phyloP scores from a whole-genome alignment of 2,329 filamentous ascomycete species.

The Talaromyces sp. region DNA sequence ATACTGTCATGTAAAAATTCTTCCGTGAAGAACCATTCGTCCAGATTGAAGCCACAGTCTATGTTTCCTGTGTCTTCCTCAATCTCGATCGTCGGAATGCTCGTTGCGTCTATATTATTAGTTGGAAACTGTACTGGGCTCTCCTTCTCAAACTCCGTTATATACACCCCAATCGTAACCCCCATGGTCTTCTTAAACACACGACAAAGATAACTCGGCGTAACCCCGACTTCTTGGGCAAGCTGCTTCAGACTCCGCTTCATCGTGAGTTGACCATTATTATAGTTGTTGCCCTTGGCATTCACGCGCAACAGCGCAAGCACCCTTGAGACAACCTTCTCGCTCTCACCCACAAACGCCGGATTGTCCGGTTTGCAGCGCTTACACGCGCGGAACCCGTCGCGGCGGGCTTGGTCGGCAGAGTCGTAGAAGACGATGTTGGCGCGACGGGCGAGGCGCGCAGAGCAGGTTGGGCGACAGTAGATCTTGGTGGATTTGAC shows the following conservation, averaged over 20 bases:
- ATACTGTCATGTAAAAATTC: neutral
- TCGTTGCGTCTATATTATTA: neutral
- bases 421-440: conserved; percentile 53
- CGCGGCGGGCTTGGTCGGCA: conserved; percentile 42
- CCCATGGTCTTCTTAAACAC: conserved; percentile 51
- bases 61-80: neutral
- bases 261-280: conserved; percentile 10
- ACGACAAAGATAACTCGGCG: conserved; percentile 52
- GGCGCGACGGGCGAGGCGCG: conserved; percentile 53
- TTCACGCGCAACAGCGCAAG: conserved; percentile 20
- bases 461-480: conserved; percentile 53
- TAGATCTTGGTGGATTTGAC: conserved; percentile 54
- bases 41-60: conserved; percentile 8
- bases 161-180: conserved; percentile 41
- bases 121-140: neutral
- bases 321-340: conserved; percentile 28
- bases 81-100: neutral
- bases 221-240: conserved; percentile 44
- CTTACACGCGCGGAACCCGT: conserved; percentile 54
- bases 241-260: conserved; percentile 41
- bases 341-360: conserved; percentile 26
- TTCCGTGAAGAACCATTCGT: conserved; percentile 12
- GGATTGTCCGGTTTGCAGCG: conserved; percentile 47
- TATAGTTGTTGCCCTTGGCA: neutral
- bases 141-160: conserved; percentile 1